Conservation (phyloP, 2,329 filamentous ascomycete genomes). For the Incumbomyces lentus region DNA sequence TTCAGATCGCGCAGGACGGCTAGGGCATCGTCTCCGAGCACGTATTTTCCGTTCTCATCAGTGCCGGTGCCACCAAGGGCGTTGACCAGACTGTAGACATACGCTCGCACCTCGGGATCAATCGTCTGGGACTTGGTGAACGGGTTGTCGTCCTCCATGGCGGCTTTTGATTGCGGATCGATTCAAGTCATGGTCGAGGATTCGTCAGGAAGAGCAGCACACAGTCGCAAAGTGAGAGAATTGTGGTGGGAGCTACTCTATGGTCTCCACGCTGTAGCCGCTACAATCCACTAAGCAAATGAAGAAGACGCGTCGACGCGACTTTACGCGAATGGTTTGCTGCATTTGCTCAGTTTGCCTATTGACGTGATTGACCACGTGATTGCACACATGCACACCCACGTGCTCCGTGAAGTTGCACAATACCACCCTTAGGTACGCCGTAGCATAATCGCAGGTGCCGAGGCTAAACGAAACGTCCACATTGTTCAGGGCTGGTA, state of each 20-base stretch:
- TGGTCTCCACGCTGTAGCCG: too few species aligned
- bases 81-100: constrained; percentile 87
- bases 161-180: background rate
- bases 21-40: constrained; percentile 84
- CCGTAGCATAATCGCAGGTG: too few species aligned
- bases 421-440: too few species aligned
- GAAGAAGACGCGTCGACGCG: constrained; percentile 24
- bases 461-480: background rate
- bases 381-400: too few species aligned
- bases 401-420: too few species aligned
- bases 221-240: too few species aligned
- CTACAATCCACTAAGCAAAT: background rate
- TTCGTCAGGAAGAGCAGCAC: too few species aligned
- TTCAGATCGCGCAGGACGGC: constrained; percentile 88
- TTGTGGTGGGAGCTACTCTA: too few species aligned
- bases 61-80: constrained; percentile 81
- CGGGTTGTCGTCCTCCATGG: constrained; percentile 33
- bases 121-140: constrained; percentile 50
- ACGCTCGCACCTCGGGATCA: constrained; percentile 83
- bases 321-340: constrained; percentile 7
- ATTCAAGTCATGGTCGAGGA: too few species aligned
- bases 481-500: background rate
- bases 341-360: background rate
- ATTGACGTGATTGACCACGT: too few species aligned
- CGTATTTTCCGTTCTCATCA: constrained; percentile 71